Conservation (phyloP, 2,329 filamentous ascomycete genomes). For the Fusarium denticulatum region DNA sequence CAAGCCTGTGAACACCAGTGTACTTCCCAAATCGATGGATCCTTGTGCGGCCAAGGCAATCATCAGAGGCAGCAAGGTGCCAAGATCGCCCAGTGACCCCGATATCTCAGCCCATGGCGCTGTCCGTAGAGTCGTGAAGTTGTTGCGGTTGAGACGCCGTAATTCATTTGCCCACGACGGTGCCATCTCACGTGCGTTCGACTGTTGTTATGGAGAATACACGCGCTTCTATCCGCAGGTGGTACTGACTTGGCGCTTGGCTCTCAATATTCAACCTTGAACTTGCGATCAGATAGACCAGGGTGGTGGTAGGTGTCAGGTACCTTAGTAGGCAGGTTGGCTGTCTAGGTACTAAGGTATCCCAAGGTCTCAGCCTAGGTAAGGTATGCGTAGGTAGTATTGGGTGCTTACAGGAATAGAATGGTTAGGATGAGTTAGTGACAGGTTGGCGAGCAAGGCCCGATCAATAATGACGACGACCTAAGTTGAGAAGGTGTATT, state of each 20-base stretch:
- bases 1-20: conserved; percentile 86
- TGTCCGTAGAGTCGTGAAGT: conserved; percentile 58
- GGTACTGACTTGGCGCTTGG: not conserved
- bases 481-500: conserved; percentile 9
- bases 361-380: not conserved
- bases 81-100: conserved; percentile 86
- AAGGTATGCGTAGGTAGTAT: not conserved
- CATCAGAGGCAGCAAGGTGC: conserved; percentile 88
- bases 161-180: conserved; percentile 44
- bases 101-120: conserved; percentile 78
- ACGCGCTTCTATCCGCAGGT: not conserved
- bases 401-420: not conserved
- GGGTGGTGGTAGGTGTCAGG: not conserved
- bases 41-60: conserved; percentile 82
- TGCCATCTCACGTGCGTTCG: conserved; percentile 25
- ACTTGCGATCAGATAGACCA: not conserved
- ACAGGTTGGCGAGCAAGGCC: not conserved
- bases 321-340: not conserved
- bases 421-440: not conserved
- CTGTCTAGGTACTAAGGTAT: not conserved
- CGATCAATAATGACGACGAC: not conserved
- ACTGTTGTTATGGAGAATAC: not conserved
- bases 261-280: not conserved
- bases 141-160: conserved; percentile 55
- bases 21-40: conserved; percentile 84